Base-by-base conservation (phyloP, 768 basidiomycete genomes). In the Pulveroboletus frians region DNA sequence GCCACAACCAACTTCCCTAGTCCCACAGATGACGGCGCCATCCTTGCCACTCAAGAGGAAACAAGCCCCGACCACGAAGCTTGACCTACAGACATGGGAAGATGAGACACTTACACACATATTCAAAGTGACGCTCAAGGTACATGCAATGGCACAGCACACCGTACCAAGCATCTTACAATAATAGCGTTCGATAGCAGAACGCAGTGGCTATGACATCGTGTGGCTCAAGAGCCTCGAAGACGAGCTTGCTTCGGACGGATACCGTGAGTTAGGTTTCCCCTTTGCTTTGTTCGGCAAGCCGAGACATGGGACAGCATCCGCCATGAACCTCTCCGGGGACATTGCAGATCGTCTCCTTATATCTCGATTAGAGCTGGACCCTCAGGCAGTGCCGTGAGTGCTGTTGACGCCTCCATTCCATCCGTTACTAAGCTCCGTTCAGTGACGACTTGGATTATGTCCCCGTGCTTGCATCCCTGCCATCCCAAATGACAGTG, bases 141-240 rank as follows among this genome's bases (percentile, higher is more conserved):
- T 92, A 66, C 50, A 83, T 76, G 9, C 36, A 32, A 21, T 35
- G 43, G 3, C 32, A 42, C 34, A 5, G 9, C 9, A 2, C 6
- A 5, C 39, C 36, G 14, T 26, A 23, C 39, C 21, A 49, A 34
- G 30, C 27, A 46, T 51, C 50, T 60, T 26, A 59, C 53, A 27
- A 37, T 39, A 39, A 20, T 61, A 86, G 86, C 77, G 72, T 64
- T 71, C 76, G 15, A 71, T 73, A 2, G 84, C 86, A 0, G 78
- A 84, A 58, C 67, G 68, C 54, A 83, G 73, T 46, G 76, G 76
- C 35, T 86, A 84, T 71, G 76, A 84, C 47, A 67, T 84, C 36
- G 85, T 89, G 21, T 95, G 90, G 90, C 78, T 97, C 52, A 93
- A 93, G 69, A 66, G 73, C 30, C 71, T 95, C 21, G 78, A 78